Evolutionary conservation across 306 rosid species (phyloP).

Genomic region (Citrullus colocynthis): DNA sequence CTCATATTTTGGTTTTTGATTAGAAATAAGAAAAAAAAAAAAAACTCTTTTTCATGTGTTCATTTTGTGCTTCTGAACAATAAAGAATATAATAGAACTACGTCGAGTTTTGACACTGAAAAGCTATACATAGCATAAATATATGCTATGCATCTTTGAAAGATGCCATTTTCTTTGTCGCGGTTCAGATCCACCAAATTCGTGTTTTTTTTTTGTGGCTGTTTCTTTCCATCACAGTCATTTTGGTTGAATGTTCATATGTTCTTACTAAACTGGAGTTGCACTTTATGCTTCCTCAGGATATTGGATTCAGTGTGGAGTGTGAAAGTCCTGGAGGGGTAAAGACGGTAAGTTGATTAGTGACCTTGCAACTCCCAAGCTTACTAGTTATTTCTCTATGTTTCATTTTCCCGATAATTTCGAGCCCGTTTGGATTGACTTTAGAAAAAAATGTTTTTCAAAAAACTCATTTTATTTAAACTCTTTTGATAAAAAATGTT

Average conservation of each 20-base stretch:
- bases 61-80: neutral
- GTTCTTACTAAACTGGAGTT: neutral
- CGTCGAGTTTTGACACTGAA: neutral
- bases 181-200: neutral
- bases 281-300: conserved; percentile 33
- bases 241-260: conserved; percentile 1
- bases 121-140: neutral
- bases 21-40: neutral
- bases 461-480: no score
- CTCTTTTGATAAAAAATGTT: no score
- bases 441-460: no score
- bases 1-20: no score
- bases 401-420: no score
- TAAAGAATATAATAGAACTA: neutral
- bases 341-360: conserved; percentile 46
- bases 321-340: conserved; percentile 60
- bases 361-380: neutral
- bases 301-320: conserved; percentile 87
- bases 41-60: neutral
- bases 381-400: no score
- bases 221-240: neutral
- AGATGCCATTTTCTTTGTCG: neutral
- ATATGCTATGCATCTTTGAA: neutral
- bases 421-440: no score
- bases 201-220: neutral